Percentiles rank a stretch among this genome's conserved stretches.
phyloP scores from a whole-genome alignment of 2,329 filamentous ascomycete genomes.

The Verticillium tricorpus region DNA sequence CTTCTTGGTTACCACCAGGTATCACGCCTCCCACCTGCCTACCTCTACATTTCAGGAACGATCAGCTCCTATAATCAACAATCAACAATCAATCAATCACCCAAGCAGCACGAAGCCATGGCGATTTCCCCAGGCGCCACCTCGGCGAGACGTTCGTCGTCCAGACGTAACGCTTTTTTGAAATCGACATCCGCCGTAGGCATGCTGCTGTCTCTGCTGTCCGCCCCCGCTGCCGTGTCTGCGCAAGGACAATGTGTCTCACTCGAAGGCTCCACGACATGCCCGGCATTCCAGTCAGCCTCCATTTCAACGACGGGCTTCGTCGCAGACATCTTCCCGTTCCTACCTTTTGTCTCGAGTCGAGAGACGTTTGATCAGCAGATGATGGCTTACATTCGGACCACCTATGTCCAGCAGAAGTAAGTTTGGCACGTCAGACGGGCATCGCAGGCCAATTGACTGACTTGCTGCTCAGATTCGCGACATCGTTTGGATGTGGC shows the following conservation, averaged over 20 bases:
- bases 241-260: slow-evolving; percentile 51
- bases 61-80: background rate
- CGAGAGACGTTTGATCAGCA: slow-evolving; percentile 71
- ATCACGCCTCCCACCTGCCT: background rate
- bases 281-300: slow-evolving; percentile 67
- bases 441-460: too few species aligned
- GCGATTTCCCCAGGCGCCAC: background rate
- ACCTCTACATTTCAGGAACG: background rate
- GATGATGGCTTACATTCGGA: slow-evolving; percentile 67
- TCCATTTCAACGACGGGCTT: slow-evolving; percentile 63
- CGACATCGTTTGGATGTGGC: slow-evolving; percentile 73
- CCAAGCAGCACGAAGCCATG: background rate
- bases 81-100: background rate
- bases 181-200: background rate
- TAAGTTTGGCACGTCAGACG: slow-evolving; percentile 39
- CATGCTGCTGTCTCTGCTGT: slow-evolving; percentile 20
- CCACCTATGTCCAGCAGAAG: slow-evolving; percentile 73
- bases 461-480: slow-evolving; percentile 60
- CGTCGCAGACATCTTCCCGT: slow-evolving; percentile 65
- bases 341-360: slow-evolving; percentile 77
- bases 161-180: background rate
- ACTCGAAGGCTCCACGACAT: slow-evolving; percentile 63
- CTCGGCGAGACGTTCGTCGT: background rate
- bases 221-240: slow-evolving; percentile 30
- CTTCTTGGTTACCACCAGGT: background rate